Evolutionary conservation across 768 basidiomycete species (phyloP), one percentile per base, ranked within the genome.

Genomic region (Macrolepiota albuminosa): DNA sequence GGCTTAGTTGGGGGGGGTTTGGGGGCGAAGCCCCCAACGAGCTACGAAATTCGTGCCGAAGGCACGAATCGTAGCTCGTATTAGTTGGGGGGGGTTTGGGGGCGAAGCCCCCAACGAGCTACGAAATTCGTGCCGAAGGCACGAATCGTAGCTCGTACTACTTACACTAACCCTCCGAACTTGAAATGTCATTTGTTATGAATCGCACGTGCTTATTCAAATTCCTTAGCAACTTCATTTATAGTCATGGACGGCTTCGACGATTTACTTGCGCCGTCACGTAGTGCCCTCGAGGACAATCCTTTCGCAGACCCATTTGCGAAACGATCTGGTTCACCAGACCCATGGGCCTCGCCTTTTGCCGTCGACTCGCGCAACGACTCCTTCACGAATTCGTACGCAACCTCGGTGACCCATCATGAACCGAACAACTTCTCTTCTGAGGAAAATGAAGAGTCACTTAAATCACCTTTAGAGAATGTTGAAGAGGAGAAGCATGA

Each of bases 291-390:
- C n/a, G 87, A 89, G 69, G 80, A 84, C 58, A 91, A 91, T 65
- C 89, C 89, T 0, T 91, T 92, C 61, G 84, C 84, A 42, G 84
- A 88, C 68, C 86, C 87, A 5, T 90, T 89, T 65, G 75, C 80
- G n/a, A 81, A 81, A 59, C 81, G 88, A 46, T 84, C 88, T 24
- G 69, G 72, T 63, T 89, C 89, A 21, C 86, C 88, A 46, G 89
- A 91, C 70, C 89, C 89, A 64, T 92, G 89, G 89, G 76, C 86
- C 4, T 81, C 80, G 59, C 85, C 83, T 42, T 85, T 79, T 62
- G 77, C 77, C 46, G 68, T 68, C 48, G 68, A 67, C 63, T 62
- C 71, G 47, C 40, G 73, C 64, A 47, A 70, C 67, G 47, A 69
- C 65, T 59, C 69, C 29, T 54, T 42, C 54, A 48, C 62, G 37